These are phyloP conservation scores for Nicotiana tabacum DNA, from an alignment of 257 asterid species.

Conservation along the genomic window DNA sequence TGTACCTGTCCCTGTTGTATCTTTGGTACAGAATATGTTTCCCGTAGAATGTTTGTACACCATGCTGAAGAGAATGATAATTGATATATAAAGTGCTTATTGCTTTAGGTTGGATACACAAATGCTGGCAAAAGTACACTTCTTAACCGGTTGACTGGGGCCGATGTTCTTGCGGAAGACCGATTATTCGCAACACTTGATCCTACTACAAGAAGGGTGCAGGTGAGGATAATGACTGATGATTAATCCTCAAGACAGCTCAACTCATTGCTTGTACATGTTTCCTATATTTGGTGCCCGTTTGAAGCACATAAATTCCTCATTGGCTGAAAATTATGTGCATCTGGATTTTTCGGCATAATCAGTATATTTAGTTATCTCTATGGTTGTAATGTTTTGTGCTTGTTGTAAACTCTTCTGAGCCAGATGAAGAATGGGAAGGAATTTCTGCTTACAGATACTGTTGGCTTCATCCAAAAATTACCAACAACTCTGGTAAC, in stretches of 20 bases:
- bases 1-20: conserved; percentile 92
- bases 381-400: conserved; percentile 3
- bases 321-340: background rate
- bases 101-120: conserved; percentile 88
- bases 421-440: conserved; percentile 78
- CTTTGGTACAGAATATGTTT: conserved; percentile 56
- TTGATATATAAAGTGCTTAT: conserved; percentile 1
- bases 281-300: background rate
- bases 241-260: background rate
- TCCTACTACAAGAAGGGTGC: conserved; percentile 97
- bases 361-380: background rate
- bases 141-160: conserved; percentile 81
- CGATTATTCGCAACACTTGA: conserved; percentile 91
- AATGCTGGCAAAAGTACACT: conserved; percentile 99
- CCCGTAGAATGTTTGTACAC: background rate
- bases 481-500: conserved; percentile 88
- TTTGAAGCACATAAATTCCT: background rate
- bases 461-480: conserved; percentile 96
- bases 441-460: conserved; percentile 93
- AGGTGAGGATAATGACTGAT: conserved; percentile 41
- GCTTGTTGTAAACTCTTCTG: conserved; percentile 16
- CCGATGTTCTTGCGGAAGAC: conserved; percentile 94
- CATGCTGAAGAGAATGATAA: background rate
- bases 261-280: background rate
- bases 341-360: background rate